Evolutionary conservation across 768 basidiomycete species (phyloP), one percentile per base, ranked within the genome.

Genomic region (Kwoniella sp.): DNA sequence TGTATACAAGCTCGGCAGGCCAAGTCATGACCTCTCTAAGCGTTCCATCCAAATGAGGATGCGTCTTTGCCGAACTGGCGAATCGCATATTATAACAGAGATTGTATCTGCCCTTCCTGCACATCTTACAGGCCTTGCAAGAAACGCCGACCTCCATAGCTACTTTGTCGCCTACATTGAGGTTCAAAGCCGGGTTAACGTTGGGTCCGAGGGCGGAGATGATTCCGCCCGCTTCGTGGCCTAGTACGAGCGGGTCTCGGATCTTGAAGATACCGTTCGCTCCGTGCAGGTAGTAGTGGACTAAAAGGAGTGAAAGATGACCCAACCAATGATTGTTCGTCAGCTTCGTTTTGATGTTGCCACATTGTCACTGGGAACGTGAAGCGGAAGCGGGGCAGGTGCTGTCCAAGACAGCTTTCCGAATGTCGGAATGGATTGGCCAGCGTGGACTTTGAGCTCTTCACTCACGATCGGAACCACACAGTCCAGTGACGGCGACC

Each of bases 111-210:
- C 90, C 90, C 8, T 54, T 67, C 65, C 85, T 80, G 70, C 80
- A 81, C 57, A 69, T 71, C 30, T 70, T 67, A 67, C 81, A 82
- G 46, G 83, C 83, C 60, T 86, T 86, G 82, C 94, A 97, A 84
- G 88, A 87, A 77, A 94, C 87, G 27, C 94, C 94, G 5, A 91
- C 90, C 79, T 97, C 94, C 78, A 97, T 89, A 26, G 92, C 94
- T 56, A 97, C 93, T 58, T 90, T 87, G 78, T 92, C 89, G 36
- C 93, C 92, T 22, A 88, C 85, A 29, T 77, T 74, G 53, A 77
- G 72, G 73, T 84, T 58, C 57, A 60, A 67, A 7, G 60, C 61
- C 13, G 51, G 27, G 25, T 70, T 73, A 1, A 75, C 65, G 30
- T 87, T 86, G 13, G 88, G 84, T 12, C 90, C 90, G 61, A 95